Evolutionary conservation across 805 yeast species (phyloP), one percentile per base, ranked within the genome.

Genomic region (Kuraishia molischiana): DNA sequence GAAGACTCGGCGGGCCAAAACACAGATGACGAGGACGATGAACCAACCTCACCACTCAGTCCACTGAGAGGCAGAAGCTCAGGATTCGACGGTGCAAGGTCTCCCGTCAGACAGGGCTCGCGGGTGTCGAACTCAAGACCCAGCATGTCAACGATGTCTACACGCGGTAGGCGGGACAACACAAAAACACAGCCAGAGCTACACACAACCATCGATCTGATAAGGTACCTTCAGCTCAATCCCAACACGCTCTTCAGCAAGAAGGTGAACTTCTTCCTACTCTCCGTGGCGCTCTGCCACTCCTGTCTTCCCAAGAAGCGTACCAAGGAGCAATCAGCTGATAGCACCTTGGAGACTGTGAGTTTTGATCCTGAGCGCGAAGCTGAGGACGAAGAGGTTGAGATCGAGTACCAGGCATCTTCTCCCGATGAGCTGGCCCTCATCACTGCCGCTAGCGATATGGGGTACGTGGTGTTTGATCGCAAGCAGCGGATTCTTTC

Each of bases 351-450:
- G n/a, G 40, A 43, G 21, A 47, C 53, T 19, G 54, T 54, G 43
- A 37, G 31, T 24, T 29, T 21, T 41, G 42, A 6, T 28, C 14
- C 44, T 4, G 39, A 30, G 5, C 43, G 21, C 4, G 45, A 36
- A 1, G 44, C 38, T 6, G 56, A 49, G 9, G 59, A 56, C 1
- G 57, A 49, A 3, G 72, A 64, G 32, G 77, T 67, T 18, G 63
- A 67, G 18, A 73, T 87, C 19, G 79, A 76, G 40, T 92, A 92
- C 50, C 97, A 90, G 53, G 85, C 97, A 0, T 78, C 97, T 0
- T 89, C 97, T 0, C 99, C 98, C 0, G 99, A 92, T 59, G 99
- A 92, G 55, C 60, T 89, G 36, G 98, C 99, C 0, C 62, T 92
- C 22, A 90, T 92, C 3, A 76, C 81, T 34, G 98, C 97, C 1